phyloP scores from a whole-genome alignment of 768 basidiomycete species.

The Multifurca ochricompacta region DNA sequence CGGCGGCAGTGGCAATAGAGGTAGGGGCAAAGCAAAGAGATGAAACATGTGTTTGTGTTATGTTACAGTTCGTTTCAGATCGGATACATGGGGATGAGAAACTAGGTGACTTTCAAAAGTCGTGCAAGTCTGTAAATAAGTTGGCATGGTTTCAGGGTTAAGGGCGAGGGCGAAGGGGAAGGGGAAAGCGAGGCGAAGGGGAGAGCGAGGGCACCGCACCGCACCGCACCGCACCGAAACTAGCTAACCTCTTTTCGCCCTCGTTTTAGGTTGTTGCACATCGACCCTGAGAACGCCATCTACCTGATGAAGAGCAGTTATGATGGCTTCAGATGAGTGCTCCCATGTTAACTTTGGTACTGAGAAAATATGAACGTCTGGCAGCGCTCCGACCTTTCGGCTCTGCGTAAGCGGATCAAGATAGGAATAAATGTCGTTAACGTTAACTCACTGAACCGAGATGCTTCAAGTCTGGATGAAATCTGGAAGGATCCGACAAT shows the following conservation, averaged over 20 bases:
- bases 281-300: slow-evolving; percentile 20
- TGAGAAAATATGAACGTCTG: slow-evolving; percentile 16
- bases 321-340: slow-evolving; percentile 3
- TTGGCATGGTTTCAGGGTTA: neutral
- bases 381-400: slow-evolving; percentile 15
- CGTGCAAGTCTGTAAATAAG: slow-evolving; percentile 2
- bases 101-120: slow-evolving; percentile 6
- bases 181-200: too few species aligned
- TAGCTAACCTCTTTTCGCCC: slow-evolving; percentile 16
- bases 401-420: slow-evolving; percentile 6
- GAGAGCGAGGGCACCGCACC: too few species aligned
- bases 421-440: neutral
- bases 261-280: slow-evolving; percentile 15
- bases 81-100: too few species aligned
- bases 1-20: too few species aligned
- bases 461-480: slow-evolving; percentile 15
- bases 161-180: too few species aligned
- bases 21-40: too few species aligned
- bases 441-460: slow-evolving; percentile 14
- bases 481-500: slow-evolving; percentile 6
- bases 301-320: slow-evolving; percentile 2
- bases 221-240: too few species aligned
- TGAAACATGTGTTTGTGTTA: too few species aligned
- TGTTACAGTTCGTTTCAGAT: too few species aligned
- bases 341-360: slow-evolving; percentile 15